phyloP scores from a whole-genome alignment of 164 flowering plant species.

The Paratinospora sagittata region DNA sequence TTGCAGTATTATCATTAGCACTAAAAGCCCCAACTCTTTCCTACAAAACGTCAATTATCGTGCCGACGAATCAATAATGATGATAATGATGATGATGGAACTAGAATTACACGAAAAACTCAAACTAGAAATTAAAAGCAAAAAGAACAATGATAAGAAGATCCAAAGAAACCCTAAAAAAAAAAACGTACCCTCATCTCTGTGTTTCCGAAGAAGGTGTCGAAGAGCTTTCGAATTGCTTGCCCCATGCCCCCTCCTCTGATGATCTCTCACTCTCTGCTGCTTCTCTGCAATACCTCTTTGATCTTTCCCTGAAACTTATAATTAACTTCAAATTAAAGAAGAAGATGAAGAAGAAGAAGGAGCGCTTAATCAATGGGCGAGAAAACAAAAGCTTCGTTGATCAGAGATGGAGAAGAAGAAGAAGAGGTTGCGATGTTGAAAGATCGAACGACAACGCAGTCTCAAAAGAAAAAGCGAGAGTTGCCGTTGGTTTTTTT shows the following conservation, averaged over 20 bases:
- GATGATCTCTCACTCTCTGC: conserved; percentile 6
- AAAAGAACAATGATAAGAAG: not conserved
- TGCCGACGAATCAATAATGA: not conserved
- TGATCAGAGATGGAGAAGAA: not conserved
- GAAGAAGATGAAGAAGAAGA: too few relatives aligned
- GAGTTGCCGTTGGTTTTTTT: too few relatives aligned
- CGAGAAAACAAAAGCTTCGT: not conserved
- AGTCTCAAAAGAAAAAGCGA: not conserved
- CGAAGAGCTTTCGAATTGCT: conserved; percentile 94
- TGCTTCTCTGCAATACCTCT: conserved; percentile 1
- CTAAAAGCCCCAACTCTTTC: not conserved
- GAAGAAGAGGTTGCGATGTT: not conserved
- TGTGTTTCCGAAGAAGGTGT: conserved; percentile 84
- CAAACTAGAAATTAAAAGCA: not conserved
- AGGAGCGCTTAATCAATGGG: not conserved
- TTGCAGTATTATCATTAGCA: not conserved
- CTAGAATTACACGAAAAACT: not conserved
- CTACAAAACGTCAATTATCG: not conserved
- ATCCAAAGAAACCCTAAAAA: not conserved
- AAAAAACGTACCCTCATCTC: conserved; percentile 81
- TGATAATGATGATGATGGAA: too few relatives aligned
- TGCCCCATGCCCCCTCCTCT: conserved; percentile 63
- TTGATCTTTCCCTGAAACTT: conserved; percentile 5
- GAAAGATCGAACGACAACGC: not conserved
- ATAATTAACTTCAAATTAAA: too few relatives aligned